phyloP scores from a whole-genome alignment of 495 filamentous ascomycete species.

The Penicillium bovifimosum region DNA sequence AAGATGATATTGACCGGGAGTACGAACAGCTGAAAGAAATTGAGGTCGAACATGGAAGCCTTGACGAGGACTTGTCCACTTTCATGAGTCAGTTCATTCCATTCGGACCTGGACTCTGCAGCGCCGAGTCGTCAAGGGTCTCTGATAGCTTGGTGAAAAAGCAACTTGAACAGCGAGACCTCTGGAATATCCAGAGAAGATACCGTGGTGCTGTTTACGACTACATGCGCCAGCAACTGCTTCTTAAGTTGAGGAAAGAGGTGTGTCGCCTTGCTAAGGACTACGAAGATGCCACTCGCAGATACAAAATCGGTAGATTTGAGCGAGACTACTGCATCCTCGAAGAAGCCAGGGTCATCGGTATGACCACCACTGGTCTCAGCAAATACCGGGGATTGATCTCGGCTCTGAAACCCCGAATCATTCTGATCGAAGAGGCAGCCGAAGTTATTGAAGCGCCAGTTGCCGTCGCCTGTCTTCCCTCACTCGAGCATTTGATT shows the following conservation, averaged over 20 bases:
- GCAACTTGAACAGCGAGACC: constrained; percentile 34
- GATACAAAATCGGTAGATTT: constrained; percentile 49
- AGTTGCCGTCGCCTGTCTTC: constrained; percentile 57
- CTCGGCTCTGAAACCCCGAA: constrained; percentile 59
- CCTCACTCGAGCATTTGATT: constrained; percentile 66
- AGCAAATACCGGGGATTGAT: constrained; percentile 79
- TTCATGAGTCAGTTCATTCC: constrained; percentile 45
- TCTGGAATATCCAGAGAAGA: constrained; percentile 51
- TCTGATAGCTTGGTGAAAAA: constrained; percentile 5
- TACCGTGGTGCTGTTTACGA: constrained; percentile 57
- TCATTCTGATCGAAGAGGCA: constrained; percentile 71
- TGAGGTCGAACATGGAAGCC: constrained; percentile 52
- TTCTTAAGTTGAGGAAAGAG: constrained; percentile 33
- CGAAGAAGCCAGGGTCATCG: constrained; percentile 53
- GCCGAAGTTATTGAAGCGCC: constrained; percentile 67
- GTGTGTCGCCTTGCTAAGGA: constrained; percentile 37
- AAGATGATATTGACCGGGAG: constrained; percentile 61
- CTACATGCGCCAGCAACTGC: constrained; percentile 42
- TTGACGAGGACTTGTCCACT: constrained; percentile 49
- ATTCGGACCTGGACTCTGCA: constrained; percentile 47
- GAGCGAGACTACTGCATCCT: constrained; percentile 50
- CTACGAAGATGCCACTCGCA: constrained; percentile 38
- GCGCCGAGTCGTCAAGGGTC: constrained; percentile 8
- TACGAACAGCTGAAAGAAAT: constrained; percentile 60
- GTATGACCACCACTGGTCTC: constrained; percentile 79